Evolutionary conservation across 805 yeast genomes (phyloP).

Genomic region (Candida sphagnicola): DNA sequence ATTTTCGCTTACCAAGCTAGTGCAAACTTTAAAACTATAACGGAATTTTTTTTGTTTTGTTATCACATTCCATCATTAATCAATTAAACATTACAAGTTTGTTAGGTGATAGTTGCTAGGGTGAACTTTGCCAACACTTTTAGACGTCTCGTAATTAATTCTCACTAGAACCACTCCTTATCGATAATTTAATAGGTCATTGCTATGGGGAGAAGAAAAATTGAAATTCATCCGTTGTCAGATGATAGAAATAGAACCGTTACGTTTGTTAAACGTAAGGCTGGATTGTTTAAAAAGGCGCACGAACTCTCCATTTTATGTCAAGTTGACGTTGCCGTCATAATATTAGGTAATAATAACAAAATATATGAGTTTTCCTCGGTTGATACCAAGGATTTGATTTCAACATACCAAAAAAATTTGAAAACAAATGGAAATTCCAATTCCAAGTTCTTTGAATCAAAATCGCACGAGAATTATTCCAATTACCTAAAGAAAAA

Average conservation of each 20-base stretch:
- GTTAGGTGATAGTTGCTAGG: too few species aligned
- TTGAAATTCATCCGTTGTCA: constrained; percentile 83
- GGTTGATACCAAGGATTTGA: constrained; percentile 45
- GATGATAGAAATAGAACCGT: constrained; percentile 85
- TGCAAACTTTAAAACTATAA: too few species aligned
- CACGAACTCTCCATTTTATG: constrained; percentile 86
- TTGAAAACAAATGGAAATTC: constrained; percentile 6
- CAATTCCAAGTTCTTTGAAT: constrained; percentile 44
- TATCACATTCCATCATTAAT: too few species aligned
- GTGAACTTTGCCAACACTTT: too few species aligned
- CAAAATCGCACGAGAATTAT: constrained; percentile 62
- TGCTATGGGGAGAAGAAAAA: constrained; percentile 93
- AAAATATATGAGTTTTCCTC: constrained; percentile 83
- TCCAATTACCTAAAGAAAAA: constrained; percentile 51
- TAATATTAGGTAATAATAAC: constrained; percentile 78
- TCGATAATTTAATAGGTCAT: too few species aligned
- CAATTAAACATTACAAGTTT: too few species aligned
- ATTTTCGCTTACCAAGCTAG: too few species aligned
- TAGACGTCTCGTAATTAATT: too few species aligned
- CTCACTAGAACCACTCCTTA: too few species aligned
- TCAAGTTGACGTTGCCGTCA: constrained; percentile 88
- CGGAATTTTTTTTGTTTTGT: too few species aligned
- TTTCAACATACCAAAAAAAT: constrained; percentile 18
- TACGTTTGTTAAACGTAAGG: constrained; percentile 90
- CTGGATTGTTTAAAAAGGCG: constrained; percentile 87